These are phyloP conservation scores for Ulmus americana DNA, from an alignment of 331 rosid species.

Conservation along the genomic window DNA sequence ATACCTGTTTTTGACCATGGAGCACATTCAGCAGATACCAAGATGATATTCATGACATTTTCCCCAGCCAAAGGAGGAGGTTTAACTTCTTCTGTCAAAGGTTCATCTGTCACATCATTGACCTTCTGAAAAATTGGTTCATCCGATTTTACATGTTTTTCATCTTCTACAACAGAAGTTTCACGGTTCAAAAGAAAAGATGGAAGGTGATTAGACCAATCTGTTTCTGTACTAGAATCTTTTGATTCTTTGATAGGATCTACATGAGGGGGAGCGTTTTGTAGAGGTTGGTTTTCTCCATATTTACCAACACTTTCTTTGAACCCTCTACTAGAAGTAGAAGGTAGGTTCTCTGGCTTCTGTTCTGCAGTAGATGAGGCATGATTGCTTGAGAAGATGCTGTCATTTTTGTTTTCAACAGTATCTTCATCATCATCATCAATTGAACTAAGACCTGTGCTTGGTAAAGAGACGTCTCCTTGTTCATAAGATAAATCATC, in stretches of 20 bases:
- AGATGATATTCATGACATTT: slow-evolving; percentile 78
- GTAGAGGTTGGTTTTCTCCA: slow-evolving; percentile 22
- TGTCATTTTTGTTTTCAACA: slow-evolving; percentile 31
- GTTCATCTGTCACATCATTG: slow-evolving; percentile 20
- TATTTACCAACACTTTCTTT: slow-evolving; percentile 30
- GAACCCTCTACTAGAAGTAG: slow-evolving; percentile 22
- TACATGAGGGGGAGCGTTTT: slow-evolving; percentile 19
- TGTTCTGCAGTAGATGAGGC: slow-evolving; percentile 32
- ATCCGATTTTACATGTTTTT: slow-evolving; percentile 16
- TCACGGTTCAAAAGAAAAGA: slow-evolving; percentile 27
- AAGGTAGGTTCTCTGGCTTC: slow-evolving; percentile 29
- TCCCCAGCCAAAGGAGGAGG: slow-evolving; percentile 78
- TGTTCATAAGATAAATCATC: slow-evolving; percentile 30
- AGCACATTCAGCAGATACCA: slow-evolving; percentile 91
- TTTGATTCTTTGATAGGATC: slow-evolving; percentile 29
- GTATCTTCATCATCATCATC: slow-evolving; percentile 14
- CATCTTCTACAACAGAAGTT: slow-evolving; percentile 28
- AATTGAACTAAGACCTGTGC: slow-evolving; percentile 24
- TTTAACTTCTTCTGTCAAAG: slow-evolving; percentile 30
- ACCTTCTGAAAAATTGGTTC: slow-evolving; percentile 30
- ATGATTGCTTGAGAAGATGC: slow-evolving; percentile 27
- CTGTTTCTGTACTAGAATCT: slow-evolving; percentile 24
- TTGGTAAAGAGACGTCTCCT: slow-evolving; percentile 24
- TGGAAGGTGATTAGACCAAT: slow-evolving; percentile 32
- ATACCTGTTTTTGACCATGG: slow-evolving; percentile 93